These are phyloP conservation scores for Penicillium sp. DNA, from an alignment of 2,329 filamentous ascomycete genomes.

Conservation along the genomic window DNA sequence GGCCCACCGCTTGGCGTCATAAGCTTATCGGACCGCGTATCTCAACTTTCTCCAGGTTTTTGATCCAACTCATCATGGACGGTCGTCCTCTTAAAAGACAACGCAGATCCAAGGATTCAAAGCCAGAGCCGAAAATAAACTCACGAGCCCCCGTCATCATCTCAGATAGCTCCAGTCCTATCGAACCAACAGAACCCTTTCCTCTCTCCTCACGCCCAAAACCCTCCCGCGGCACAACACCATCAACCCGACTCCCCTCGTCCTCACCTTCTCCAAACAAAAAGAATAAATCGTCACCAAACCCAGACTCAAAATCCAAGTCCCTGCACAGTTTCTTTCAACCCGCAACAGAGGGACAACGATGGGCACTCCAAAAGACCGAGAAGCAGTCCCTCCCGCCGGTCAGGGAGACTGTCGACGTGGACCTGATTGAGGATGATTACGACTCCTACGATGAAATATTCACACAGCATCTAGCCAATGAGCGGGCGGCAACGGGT, in stretches of 20 bases:
- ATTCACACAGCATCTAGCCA: slow-evolving; percentile 34
- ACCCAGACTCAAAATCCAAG: slow-evolving; percentile 24
- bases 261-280: slow-evolving; percentile 35
- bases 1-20: slow-evolving; percentile 15
- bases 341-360: slow-evolving; percentile 39
- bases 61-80: slow-evolving; percentile 31
- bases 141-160: not conserved
- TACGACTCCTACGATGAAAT: slow-evolving; percentile 41
- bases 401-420: slow-evolving; percentile 25
- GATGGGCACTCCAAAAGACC: slow-evolving; percentile 36
- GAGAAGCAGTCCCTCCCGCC: slow-evolving; percentile 16
- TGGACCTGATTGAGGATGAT: slow-evolving; percentile 43
- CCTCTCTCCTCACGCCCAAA: slow-evolving; percentile 17
- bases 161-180: slow-evolving; percentile 4
- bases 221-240: slow-evolving; percentile 5
- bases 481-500: slow-evolving; percentile 15
- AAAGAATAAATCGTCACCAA: slow-evolving; percentile 14
- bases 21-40: slow-evolving; percentile 19
- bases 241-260: slow-evolving; percentile 19
- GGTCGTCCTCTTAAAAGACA: slow-evolving; percentile 38
- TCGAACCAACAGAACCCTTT: slow-evolving; percentile 7
- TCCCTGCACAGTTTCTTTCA: slow-evolving; percentile 45
- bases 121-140: not conserved
- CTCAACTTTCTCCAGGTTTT: slow-evolving; percentile 11
- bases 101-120: slow-evolving; percentile 30